Conservation (phyloP, 495 filamentous ascomycete genomes). For the Podospora pseudocomata region DNA sequence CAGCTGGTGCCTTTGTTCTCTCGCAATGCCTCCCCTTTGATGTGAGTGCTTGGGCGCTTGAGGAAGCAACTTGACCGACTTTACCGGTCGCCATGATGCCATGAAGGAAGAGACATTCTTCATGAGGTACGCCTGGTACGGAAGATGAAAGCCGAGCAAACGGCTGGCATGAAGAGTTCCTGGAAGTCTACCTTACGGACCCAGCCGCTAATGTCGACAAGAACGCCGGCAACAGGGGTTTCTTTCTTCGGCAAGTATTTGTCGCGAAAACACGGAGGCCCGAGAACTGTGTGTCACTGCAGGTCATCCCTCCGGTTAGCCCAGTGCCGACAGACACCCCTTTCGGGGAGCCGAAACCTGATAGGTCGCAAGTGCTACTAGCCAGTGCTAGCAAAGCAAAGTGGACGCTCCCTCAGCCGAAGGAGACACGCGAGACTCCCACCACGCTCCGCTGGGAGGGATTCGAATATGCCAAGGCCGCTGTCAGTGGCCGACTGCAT, state of each 20-base stretch:
- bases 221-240: not conserved
- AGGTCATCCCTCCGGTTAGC: slow-evolving; percentile 5
- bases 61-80: not conserved
- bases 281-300: slow-evolving; percentile 3
- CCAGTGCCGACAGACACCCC: slow-evolving; percentile 2
- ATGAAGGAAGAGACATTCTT: not conserved
- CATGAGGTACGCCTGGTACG: not conserved
- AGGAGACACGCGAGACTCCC: not conserved
- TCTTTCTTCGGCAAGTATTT: not conserved
- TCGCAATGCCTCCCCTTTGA: not conserved
- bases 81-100: not conserved
- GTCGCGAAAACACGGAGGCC: not conserved
- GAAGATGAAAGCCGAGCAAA: not conserved
- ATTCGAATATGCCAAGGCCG: not conserved
- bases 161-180: not conserved
- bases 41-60: not conserved
- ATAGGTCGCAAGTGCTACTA: not conserved
- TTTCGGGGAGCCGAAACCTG: not conserved
- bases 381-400: not conserved
- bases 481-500: slow-evolving; percentile 1
- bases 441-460: not conserved
- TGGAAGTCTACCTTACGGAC: not conserved
- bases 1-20: not conserved
- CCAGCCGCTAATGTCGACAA: not conserved
- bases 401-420: not conserved